Evolutionary conservation across 768 basidiomycete genomes (phyloP).

Genomic region (Lactarius hengduanensis): DNA sequence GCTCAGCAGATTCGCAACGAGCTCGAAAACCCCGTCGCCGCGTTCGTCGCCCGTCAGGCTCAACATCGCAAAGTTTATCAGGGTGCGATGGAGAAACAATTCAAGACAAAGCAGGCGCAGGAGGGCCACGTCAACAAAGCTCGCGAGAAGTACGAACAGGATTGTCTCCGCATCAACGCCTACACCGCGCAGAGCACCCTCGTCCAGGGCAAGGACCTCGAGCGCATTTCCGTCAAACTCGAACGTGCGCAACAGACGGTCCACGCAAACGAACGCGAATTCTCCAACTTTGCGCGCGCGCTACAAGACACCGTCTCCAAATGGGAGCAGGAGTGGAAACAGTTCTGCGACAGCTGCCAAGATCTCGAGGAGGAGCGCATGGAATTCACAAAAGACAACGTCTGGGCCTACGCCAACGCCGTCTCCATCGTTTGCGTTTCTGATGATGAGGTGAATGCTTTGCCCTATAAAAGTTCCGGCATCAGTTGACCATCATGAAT

Average conservation of each 20-base stretch:
- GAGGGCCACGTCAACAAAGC: conserved; percentile 86
- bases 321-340: conserved; percentile 95
- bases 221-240: conserved; percentile 83
- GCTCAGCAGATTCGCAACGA: conserved; percentile 73
- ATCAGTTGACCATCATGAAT: conserved; percentile 9
- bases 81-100: conserved; percentile 80
- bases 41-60: conserved; percentile 63
- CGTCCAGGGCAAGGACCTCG: conserved; percentile 90
- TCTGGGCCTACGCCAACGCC: conserved; percentile 96
- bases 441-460: conserved; percentile 80
- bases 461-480: background rate
- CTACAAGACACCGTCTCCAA: conserved; percentile 74
- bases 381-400: conserved; percentile 90
- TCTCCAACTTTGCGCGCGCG: conserved; percentile 78
- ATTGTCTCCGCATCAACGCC: conserved; percentile 91
- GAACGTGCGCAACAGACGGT: conserved; percentile 90
- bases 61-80: conserved; percentile 76
- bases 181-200: conserved; percentile 90
- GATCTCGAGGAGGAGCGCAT: conserved; percentile 95
- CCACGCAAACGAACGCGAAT: conserved; percentile 88
- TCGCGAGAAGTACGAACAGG: conserved; percentile 88
- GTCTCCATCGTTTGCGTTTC: conserved; percentile 94
- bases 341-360: conserved; percentile 91
- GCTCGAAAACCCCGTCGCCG: conserved; percentile 61
- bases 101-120: conserved; percentile 84